Percentiles rank a stretch among this genome's conserved stretches.
Evolutionary conservation across 805 yeast species (phyloP).

Genomic region (Komagataella pastoris): DNA sequence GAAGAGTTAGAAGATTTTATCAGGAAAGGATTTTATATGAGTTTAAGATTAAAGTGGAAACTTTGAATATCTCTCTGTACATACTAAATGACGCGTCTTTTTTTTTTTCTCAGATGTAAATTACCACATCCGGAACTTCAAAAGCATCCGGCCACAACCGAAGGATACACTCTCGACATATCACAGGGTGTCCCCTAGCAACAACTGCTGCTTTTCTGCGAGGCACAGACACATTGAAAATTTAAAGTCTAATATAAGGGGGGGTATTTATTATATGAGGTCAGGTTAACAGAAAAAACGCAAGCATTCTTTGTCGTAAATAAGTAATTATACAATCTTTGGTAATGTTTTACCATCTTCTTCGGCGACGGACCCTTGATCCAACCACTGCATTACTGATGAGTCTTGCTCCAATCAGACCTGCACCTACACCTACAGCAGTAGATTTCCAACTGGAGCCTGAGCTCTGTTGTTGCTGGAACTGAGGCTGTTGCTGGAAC

Average conservation of each 20-base stretch:
- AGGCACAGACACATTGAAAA: no score
- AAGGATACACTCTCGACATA: not conserved
- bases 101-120: not conserved
- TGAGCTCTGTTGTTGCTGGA: conserved; percentile 2
- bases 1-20: not conserved
- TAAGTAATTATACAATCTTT: not conserved
- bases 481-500: conserved; percentile 2
- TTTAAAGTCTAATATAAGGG: not conserved
- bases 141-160: not conserved
- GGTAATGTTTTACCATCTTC: not conserved
- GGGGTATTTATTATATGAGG: not conserved
- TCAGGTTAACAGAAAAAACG: not conserved
- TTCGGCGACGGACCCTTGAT: not conserved
- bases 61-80: not conserved
- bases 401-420: conserved; percentile 3
- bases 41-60: not conserved
- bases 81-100: not conserved
- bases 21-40: not conserved
- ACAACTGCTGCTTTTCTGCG: no score
- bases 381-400: not conserved
- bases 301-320: not conserved
- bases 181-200: no score
- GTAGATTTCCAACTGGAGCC: not conserved
- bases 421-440: conserved; percentile 1
- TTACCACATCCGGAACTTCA: not conserved